A percentile compares a stretch with the other conserved stretches of the same genome.
These are phyloP conservation scores for Sedum album DNA, from an alignment of 164 flowering plant genomes.

Conservation along the genomic window DNA sequence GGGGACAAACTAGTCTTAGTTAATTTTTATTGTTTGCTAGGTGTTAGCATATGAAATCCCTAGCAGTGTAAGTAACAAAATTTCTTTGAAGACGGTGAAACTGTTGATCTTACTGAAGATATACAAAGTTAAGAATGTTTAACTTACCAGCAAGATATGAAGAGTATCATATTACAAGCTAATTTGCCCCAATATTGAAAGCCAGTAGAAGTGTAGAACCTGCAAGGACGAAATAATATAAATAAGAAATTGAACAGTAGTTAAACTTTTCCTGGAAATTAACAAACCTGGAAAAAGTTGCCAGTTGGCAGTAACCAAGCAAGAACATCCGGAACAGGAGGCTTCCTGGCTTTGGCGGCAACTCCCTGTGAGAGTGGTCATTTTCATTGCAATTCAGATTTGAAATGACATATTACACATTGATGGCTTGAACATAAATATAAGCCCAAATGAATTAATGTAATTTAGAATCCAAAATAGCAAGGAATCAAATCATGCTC, in stretches of 20 bases:
- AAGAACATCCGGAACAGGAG: too few relatives aligned
- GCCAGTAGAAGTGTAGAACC: neutral
- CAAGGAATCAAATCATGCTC: too few relatives aligned
- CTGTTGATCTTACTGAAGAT: neutral
- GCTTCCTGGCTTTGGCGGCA: too few relatives aligned
- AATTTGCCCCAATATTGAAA: neutral
- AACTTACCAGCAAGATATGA: neutral
- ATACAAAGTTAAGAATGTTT: neutral
- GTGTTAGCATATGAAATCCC: neutral
- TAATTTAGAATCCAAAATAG: too few relatives aligned
- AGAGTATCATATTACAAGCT: neutral
- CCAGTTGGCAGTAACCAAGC: neutral
- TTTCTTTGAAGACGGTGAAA: too few relatives aligned
- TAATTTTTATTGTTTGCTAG: neutral
- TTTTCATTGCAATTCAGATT: too few relatives aligned
- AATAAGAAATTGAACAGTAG: neutral
- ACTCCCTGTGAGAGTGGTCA: too few relatives aligned
- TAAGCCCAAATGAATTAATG: too few relatives aligned
- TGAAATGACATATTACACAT: too few relatives aligned
- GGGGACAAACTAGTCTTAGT: neutral
- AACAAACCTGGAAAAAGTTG: neutral
- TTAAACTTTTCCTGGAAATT: neutral
- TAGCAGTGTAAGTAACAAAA: neutral
- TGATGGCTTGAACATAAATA: too few relatives aligned
- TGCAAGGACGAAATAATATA: neutral